Evolutionary conservation across 2,329 filamentous ascomycete genomes (phyloP), one percentile per base, ranked within the genome.

Genomic region (Bertia moriformis): DNA sequence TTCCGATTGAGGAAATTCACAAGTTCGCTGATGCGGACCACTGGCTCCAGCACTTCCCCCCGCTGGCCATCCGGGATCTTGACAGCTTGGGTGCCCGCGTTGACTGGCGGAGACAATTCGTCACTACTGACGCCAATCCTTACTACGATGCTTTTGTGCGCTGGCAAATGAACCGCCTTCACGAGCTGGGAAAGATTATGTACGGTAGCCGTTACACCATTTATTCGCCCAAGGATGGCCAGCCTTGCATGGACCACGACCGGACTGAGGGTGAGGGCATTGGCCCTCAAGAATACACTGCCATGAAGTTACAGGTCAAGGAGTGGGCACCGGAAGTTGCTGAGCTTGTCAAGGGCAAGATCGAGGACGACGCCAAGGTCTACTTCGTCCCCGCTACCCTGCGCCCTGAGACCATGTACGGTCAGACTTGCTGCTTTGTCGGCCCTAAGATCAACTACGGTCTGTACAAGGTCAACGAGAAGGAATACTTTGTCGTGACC

Each of bases 321-420:
- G 83, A 94, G 54, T 98, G 88, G 88, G 73, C 87, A 1, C 75
- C 82, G 19, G 71, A 78, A 45, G 83, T 86, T 18, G 73, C 76
- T 46, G 73, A 81, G 47, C 64, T 73, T 39, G 62, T 96, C 42
- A 71, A 80, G 55, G 79, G 74, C 46, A 91, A 89, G 63, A 63
- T 96, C 3, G 83, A 89, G 4, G 70, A 78, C 24, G 77, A 73
- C 46, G 80, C 84, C 36, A 82, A 82, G 44, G 80, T 95, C 41
- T 96, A 81, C 65, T 82, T 96, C 51, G 76, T 96, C 12, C 83
- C 91, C 12, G 91, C 91, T 14, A 96, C 91, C 40, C 71, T 98
- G 44, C 73, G 91, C 44, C 86, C 91, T 2, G 91, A 98, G 67
- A 98, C 91, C 24, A 96, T 98, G 89, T 98, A 96, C 56, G 93